Evolutionary conservation across 2,329 filamentous ascomycete genomes (phyloP).

Genomic region (Stromatinia cepivora): DNA sequence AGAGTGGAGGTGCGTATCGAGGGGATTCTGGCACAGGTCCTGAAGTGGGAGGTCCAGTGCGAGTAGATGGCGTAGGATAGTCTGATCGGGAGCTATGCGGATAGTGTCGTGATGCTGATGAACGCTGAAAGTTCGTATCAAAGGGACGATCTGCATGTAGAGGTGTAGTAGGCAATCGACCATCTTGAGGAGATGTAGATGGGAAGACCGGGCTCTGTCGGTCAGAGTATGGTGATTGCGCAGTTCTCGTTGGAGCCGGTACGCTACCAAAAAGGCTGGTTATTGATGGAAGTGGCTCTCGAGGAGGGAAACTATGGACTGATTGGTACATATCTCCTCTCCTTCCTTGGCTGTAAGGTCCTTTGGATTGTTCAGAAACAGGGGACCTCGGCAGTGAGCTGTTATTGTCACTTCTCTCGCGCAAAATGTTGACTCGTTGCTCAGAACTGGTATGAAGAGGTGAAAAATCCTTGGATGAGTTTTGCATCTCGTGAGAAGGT

Average conservation of each 20-base stretch:
- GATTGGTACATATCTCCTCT: constrained; percentile 34
- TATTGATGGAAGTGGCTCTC: constrained; percentile 41
- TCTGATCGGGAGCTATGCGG: constrained; percentile 34
- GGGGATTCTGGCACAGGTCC: constrained; percentile 37
- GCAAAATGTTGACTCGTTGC: constrained; percentile 24
- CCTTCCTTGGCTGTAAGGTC: constrained; percentile 24
- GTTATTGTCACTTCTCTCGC: constrained; percentile 30
- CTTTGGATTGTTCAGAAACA: constrained; percentile 30
- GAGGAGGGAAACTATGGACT: constrained; percentile 28
- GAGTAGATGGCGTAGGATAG: constrained; percentile 34
- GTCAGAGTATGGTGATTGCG: constrained; percentile 39
- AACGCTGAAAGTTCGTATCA: constrained; percentile 37
- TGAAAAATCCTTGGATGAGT: constrained; percentile 28
- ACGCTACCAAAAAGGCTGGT: constrained; percentile 40
- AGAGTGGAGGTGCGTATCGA: constrained; percentile 35
- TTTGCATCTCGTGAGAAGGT: constrained; percentile 31
- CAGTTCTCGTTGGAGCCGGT: constrained; percentile 29
- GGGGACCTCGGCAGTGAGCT: constrained; percentile 30
- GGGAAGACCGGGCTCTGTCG: constrained; percentile 39
- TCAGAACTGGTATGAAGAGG: constrained; percentile 21
- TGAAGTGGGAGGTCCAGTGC: constrained; percentile 16
- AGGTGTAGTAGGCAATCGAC: constrained; percentile 34
- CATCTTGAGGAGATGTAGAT: constrained; percentile 35
- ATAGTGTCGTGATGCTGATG: constrained; percentile 29
- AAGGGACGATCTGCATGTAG: constrained; percentile 34